Conservation (phyloP, 768 basidiomycete genomes). For the Amanita muscaria region DNA sequence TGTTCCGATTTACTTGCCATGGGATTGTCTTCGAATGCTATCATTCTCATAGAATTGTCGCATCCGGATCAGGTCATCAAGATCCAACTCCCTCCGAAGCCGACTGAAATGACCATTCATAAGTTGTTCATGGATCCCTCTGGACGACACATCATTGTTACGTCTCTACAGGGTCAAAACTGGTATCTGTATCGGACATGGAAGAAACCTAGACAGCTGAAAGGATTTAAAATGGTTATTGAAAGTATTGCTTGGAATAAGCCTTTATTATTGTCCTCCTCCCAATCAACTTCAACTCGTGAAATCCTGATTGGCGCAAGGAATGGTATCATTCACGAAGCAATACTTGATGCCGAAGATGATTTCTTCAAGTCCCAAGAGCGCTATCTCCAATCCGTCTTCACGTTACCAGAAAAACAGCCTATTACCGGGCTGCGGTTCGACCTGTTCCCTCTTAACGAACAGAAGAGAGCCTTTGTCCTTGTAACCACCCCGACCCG, state of each 20-base stretch:
- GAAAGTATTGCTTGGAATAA: slow-evolving; percentile 92
- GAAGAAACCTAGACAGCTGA: slow-evolving; percentile 76
- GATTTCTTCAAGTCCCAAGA: slow-evolving; percentile 89
- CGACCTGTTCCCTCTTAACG: slow-evolving; percentile 60
- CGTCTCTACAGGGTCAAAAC: slow-evolving; percentile 83
- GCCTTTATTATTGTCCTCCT: slow-evolving; percentile 49
- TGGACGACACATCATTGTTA: slow-evolving; percentile 82
- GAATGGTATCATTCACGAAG: slow-evolving; percentile 83
- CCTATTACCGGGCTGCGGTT: slow-evolving; percentile 81
- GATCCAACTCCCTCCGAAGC: slow-evolving; percentile 67
- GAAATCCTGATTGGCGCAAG: slow-evolving; percentile 83
- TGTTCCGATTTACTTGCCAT: slow-evolving; percentile 84
- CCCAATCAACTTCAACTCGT: slow-evolving; percentile 65
- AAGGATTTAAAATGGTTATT: slow-evolving; percentile 77
- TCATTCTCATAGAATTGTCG: slow-evolving; percentile 86
- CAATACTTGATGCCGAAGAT: slow-evolving; percentile 83
- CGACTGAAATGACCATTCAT: slow-evolving; percentile 66
- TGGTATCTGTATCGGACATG: slow-evolving; percentile 81
- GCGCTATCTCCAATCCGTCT: slow-evolving; percentile 65
- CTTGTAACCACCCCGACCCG: slow-evolving; percentile 79
- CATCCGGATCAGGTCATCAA: slow-evolving; percentile 81
- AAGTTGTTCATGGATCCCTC: slow-evolving; percentile 90
- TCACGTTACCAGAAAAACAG: slow-evolving; percentile 70
- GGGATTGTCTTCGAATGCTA: slow-evolving; percentile 64
- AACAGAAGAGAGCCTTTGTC: slow-evolving; percentile 57